These are phyloP conservation scores for Trichaptum fuscoviolaceum DNA, from an alignment of 768 basidiomycete species.

Conservation along the genomic window DNA sequence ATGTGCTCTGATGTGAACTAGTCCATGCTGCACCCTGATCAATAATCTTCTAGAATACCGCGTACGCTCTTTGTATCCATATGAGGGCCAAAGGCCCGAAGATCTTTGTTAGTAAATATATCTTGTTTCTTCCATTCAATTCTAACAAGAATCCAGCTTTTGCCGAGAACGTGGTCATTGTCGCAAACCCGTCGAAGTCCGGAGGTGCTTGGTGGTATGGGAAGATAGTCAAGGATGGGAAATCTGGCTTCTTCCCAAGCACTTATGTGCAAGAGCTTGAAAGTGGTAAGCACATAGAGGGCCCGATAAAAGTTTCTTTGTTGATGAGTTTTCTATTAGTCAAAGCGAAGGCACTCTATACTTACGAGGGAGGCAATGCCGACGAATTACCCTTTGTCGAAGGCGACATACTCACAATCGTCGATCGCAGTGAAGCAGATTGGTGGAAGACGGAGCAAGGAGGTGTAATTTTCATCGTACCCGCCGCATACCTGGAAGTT, in stretches of 20 bases:
- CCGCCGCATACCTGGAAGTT: slow-evolving; percentile 85
- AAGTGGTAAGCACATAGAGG: slow-evolving; percentile 65
- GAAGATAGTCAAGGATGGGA: slow-evolving; percentile 54
- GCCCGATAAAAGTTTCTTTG: no score
- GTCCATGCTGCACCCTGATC: not conserved
- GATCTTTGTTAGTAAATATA: slow-evolving; percentile 68
- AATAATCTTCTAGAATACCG: slow-evolving; percentile 48
- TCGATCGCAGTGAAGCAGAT: slow-evolving; percentile 78
- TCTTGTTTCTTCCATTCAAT: slow-evolving; percentile 9
- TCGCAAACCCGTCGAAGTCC: slow-evolving; percentile 81
- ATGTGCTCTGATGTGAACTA: slow-evolving; percentile 18
- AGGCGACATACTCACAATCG: slow-evolving; percentile 70
- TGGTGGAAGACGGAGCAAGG: slow-evolving; percentile 97
- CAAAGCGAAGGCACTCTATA: slow-evolving; percentile 74
- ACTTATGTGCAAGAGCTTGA: slow-evolving; percentile 76
- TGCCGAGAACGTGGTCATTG: slow-evolving; percentile 68
- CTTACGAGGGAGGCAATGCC: slow-evolving; percentile 60
- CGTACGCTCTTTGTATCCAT: slow-evolving; percentile 78
- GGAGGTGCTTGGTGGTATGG: slow-evolving; percentile 95
- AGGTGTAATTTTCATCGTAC: slow-evolving; percentile 85
- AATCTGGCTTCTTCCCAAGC: slow-evolving; percentile 85
- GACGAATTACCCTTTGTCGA: slow-evolving; percentile 87
- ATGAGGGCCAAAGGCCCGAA: slow-evolving; percentile 80
- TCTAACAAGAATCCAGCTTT: slow-evolving; percentile 48
- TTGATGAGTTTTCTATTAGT: slow-evolving; percentile 30